Base-by-base conservation (phyloP, 768 basidiomycete genomes). In the Lyophyllum decastes region DNA sequence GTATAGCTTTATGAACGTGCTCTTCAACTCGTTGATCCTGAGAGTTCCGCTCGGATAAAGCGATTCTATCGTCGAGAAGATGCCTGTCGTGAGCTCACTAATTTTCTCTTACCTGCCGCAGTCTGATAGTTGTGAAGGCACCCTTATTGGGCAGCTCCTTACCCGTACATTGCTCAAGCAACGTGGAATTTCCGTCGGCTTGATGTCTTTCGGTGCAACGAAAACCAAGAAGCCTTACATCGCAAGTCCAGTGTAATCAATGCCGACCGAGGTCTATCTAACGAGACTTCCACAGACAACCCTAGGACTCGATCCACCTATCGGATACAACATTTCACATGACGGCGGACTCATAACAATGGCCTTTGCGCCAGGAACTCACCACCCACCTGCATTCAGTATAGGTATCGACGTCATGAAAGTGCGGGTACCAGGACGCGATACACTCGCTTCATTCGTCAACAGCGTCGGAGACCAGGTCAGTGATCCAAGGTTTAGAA, bases 401-500 rank as follows among this genome's bases (percentile, higher is more conserved):
- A 66, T 94, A 10, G 92, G 93, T 19, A 76, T 94, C 40, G 92
- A 95, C 72, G 80, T 93, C 48, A 95, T 94, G 92, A 87, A 85
- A 66, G 75, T 90, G 41, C 79, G 78, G 45, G 70, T 89, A 19
- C 91, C 90, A 11, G 72, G 77, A 11, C 79, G 83, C 17, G 80
- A 82, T 40, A 79, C 82, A 2, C 78, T 89, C 57, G 56, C 69
- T 10, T 80, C 83, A 1, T 91, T 94, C 66, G 76, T 92, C 8
- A 77, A 83, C 51, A 78, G 78, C 22, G 75, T 94, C 34, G 78
- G 78, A 24, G 87, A 88, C 51, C 86, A 89, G 80, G 92, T 88
- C 57, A 57, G 49, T 60, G 33, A 53, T 60, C 35, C 35, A 54
- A 30, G 35, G 24, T 35, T 19, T 24, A 16, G 19, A 24, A 30